These are phyloP conservation scores for Penicillium lagena DNA, from an alignment of 495 filamentous ascomycete species.

Conservation along the genomic window DNA sequence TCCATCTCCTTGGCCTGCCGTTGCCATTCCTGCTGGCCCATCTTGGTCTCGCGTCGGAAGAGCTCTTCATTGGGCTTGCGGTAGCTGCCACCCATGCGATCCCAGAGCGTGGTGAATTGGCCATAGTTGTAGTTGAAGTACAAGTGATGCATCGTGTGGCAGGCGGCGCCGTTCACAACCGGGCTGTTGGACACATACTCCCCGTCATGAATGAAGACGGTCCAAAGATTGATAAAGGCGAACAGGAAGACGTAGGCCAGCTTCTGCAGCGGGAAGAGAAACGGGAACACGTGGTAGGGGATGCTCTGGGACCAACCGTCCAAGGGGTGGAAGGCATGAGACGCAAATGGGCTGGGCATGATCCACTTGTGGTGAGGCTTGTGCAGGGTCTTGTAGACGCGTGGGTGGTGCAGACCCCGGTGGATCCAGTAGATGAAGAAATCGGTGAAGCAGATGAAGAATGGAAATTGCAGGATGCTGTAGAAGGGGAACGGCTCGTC, in stretches of 20 bases:
- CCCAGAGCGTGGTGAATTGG: constrained; percentile 94
- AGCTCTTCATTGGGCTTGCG: constrained; percentile 80
- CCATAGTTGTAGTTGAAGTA: constrained; percentile 99
- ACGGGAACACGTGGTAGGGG: constrained; percentile 91
- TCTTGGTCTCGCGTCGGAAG: constrained; percentile 83
- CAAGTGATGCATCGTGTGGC: constrained; percentile 95
- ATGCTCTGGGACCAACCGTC: constrained; percentile 91
- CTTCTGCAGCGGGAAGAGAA: constrained; percentile 91
- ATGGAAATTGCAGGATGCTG: constrained; percentile 79
- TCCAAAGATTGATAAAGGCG: constrained; percentile 94
- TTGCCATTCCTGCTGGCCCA: constrained; percentile 75
- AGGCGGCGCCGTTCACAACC: constrained; percentile 89
- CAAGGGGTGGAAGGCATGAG: constrained; percentile 89
- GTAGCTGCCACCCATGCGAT: constrained; percentile 84
- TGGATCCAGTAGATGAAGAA: constrained; percentile 94
- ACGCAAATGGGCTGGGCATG: constrained; percentile 92
- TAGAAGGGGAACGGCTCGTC: constrained; percentile 73
- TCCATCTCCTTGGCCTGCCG: constrained; percentile 84
- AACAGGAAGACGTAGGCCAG: constrained; percentile 80
- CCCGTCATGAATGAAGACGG: constrained; percentile 94
- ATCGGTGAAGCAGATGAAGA: constrained; percentile 92
- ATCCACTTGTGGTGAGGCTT: constrained; percentile 99
- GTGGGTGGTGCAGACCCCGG: constrained; percentile 77
- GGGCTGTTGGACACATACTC: constrained; percentile 89
- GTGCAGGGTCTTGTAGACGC: constrained; percentile 81